Conservation (phyloP, 2,329 filamentous ascomycete species). For the Alternaria conjuncta region DNA sequence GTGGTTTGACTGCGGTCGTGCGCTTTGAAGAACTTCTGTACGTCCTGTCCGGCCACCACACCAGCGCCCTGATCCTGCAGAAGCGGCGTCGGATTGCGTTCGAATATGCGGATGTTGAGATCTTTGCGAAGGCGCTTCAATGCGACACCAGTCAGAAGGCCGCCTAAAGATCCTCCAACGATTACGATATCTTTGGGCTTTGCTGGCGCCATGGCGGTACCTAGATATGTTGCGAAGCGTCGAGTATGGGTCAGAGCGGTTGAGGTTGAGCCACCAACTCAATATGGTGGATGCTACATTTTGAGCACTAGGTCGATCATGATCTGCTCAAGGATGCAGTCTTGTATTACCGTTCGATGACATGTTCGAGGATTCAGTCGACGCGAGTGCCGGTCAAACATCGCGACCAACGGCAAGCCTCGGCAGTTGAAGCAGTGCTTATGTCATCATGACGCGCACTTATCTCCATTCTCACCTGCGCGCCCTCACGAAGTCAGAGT, state of each 20-base stretch:
- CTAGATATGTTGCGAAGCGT: background rate
- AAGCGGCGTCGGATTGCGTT: constrained; percentile 32
- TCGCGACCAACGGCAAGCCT: background rate
- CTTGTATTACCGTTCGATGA: constrained; percentile 11
- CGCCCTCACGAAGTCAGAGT: background rate
- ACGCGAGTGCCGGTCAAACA: background rate
- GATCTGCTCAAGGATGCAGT: constrained; percentile 7
- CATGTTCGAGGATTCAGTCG: background rate
- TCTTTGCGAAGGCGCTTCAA: constrained; percentile 30
- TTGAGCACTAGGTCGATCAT: background rate
- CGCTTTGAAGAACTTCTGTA: constrained; percentile 29
- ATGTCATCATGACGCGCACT: constrained; percentile 11
- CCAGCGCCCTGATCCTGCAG: constrained; percentile 39
- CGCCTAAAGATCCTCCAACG: constrained; percentile 31
- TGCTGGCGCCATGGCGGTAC: constrained; percentile 14
- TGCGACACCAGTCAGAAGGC: constrained; percentile 28
- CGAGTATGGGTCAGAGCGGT: background rate
- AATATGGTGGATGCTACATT: background rate
- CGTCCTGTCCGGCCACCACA: constrained; percentile 29
- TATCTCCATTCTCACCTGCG: background rate
- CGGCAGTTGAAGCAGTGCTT: constrained; percentile 2
- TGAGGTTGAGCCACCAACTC: background rate
- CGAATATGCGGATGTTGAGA: constrained; percentile 31
- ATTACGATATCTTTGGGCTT: constrained; percentile 30
- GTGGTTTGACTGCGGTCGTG: constrained; percentile 27